A percentile compares a stretch with the other conserved stretches of the same genome.
phyloP scores from a whole-genome alignment of 129 eudicot species.

The Tagetes patula region DNA sequence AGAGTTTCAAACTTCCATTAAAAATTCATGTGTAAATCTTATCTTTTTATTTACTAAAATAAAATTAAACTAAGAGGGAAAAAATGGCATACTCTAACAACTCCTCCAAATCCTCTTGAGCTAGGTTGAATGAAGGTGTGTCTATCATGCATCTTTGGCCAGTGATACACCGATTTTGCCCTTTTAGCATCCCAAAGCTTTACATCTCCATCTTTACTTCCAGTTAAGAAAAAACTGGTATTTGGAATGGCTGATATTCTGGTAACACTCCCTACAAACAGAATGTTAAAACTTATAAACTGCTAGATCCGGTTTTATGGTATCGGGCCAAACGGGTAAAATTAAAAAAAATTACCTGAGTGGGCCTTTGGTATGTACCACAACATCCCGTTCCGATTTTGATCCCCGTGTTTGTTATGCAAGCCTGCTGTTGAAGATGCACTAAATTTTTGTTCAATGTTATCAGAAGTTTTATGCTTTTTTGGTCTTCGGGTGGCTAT shows the following conservation, averaged over 20 bases:
- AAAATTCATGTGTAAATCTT: slow-evolving; percentile 16
- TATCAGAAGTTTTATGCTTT: slow-evolving; percentile 54
- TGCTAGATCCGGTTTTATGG: background rate
- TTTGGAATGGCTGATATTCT: slow-evolving; percentile 82
- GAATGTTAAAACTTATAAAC: background rate
- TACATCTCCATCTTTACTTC: slow-evolving; percentile 98
- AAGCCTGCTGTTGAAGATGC: slow-evolving; percentile 59
- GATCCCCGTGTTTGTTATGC: slow-evolving; percentile 83
- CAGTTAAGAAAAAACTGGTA: slow-evolving; percentile 85
- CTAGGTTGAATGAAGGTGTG: slow-evolving; percentile 80
- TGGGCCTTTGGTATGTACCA: slow-evolving; percentile 99
- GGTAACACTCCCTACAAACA: slow-evolving; percentile 72
- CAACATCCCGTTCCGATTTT: slow-evolving; percentile 93
- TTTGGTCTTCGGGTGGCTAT: slow-evolving; percentile 92
- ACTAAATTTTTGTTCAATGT: slow-evolving; percentile 50
- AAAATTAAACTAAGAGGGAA: background rate
- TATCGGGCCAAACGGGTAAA: background rate
- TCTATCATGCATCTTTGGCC: slow-evolving; percentile 89
- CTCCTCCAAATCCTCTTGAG: slow-evolving; percentile 89
- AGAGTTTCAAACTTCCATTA: slow-evolving; percentile 35
- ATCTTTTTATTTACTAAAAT: background rate
- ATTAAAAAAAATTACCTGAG: slow-evolving; percentile 46
- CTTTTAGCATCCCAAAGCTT: slow-evolving; percentile 98
- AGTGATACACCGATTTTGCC: slow-evolving; percentile 70
- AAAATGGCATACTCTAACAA: slow-evolving; percentile 53